phyloP scores from a whole-genome alignment of 768 basidiomycete species.

The Tylopilus balloui region DNA sequence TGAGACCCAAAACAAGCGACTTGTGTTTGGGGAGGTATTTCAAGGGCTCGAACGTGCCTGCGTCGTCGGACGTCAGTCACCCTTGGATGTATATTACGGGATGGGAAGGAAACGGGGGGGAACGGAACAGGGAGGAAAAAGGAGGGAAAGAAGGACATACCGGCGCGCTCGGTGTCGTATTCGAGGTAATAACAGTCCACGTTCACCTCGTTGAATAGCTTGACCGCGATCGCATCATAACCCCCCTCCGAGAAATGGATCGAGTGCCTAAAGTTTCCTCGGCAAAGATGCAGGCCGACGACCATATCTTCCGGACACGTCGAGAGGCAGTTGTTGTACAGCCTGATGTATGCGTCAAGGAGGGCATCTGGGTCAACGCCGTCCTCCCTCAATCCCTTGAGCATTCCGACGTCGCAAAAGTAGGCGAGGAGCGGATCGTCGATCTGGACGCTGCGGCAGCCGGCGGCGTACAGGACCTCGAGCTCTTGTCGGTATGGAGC shows the following conservation, averaged over 20 bases:
- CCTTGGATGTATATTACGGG: too few species aligned
- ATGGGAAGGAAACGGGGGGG: background rate
- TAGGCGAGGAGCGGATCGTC: conserved; percentile 50
- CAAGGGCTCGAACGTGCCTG: conserved; percentile 33
- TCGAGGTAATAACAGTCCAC: conserved; percentile 45
- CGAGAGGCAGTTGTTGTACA: conserved; percentile 38
- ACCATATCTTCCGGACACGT: conserved; percentile 37
- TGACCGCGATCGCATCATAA: conserved; percentile 42
- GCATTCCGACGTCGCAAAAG: conserved; percentile 59
- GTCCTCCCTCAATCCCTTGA: conserved; percentile 53
- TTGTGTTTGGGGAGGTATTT: conserved; percentile 34
- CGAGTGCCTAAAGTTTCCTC: conserved; percentile 32
- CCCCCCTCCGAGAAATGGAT: conserved; percentile 44
- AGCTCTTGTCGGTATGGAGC: conserved; percentile 44
- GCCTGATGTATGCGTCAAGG: conserved; percentile 52
- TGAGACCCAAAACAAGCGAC: conserved; percentile 38
- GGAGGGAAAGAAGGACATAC: conserved; percentile 15
- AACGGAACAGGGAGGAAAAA: background rate
- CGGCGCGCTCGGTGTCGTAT: conserved; percentile 46
- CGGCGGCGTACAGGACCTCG: conserved; percentile 40
- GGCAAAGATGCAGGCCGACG: conserved; percentile 42
- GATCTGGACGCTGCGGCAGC: conserved; percentile 42
- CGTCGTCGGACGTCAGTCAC: background rate
- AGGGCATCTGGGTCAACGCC: conserved; percentile 60
- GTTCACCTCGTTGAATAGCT: conserved; percentile 42